phyloP scores from a whole-genome alignment of 2,329 filamentous ascomycete genomes.

The Drechslerella stenobrocha region DNA sequence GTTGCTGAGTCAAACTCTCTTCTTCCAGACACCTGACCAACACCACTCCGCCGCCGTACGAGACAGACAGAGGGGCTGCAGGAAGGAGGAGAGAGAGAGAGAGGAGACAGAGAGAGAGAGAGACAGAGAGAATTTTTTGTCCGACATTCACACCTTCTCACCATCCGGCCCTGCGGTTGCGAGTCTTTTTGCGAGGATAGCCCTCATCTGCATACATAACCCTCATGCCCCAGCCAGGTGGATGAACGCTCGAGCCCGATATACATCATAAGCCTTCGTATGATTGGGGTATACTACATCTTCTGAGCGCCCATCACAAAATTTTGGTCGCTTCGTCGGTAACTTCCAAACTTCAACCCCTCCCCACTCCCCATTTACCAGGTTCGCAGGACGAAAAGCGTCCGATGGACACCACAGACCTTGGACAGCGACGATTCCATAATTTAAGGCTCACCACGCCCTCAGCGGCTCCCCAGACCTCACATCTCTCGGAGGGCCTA shows the following conservation, averaged over 20 bases:
- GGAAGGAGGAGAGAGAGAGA: not conserved
- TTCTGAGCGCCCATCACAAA: not conserved
- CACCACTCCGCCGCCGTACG: not conserved
- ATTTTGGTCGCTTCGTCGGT: not conserved
- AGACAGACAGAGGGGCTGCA: not conserved
- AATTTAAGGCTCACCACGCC: slow-evolving; percentile 29
- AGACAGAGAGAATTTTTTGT: slow-evolving; percentile 5
- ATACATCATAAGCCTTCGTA: slow-evolving; percentile 2
- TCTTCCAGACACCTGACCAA: not conserved
- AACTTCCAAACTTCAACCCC: not conserved
- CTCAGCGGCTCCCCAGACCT: slow-evolving; percentile 35
- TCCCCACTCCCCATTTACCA: not conserved
- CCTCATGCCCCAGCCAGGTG: slow-evolving; percentile 22
- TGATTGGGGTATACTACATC: not conserved
- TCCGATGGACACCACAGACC: slow-evolving; percentile 46
- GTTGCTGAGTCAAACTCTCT: slow-evolving; percentile 1
- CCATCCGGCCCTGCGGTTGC: slow-evolving; percentile 9
- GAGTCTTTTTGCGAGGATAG: slow-evolving; percentile 34
- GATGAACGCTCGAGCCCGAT: not conserved
- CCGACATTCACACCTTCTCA: not conserved
- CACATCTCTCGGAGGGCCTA: slow-evolving; percentile 36
- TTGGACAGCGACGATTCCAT: slow-evolving; percentile 42
- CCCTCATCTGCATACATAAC: slow-evolving; percentile 5
- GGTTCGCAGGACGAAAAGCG: slow-evolving; percentile 34
- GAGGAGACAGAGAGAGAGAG: slow-evolving; percentile 4